These are phyloP conservation scores for Salix exigua DNA, from an alignment of 345 rosid genomes.

Conservation along the genomic window DNA sequence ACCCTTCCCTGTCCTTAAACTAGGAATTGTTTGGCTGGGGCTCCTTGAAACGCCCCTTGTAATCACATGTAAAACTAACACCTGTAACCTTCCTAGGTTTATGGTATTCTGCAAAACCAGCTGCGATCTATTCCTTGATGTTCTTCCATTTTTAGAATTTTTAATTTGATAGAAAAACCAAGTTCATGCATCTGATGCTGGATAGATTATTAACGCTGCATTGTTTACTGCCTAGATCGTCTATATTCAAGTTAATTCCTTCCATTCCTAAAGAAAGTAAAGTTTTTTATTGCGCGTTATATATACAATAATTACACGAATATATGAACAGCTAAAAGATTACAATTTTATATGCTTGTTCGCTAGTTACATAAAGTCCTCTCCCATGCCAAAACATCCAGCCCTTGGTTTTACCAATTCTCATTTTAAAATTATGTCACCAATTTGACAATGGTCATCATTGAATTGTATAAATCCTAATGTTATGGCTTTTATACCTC, in stretches of 20 bases:
- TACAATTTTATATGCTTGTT: background rate
- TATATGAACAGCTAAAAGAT: background rate
- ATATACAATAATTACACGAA: background rate
- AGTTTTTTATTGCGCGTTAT: background rate
- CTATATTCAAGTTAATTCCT: background rate
- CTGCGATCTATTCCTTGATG: constrained; percentile 2
- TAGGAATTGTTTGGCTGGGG: background rate
- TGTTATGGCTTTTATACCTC: too few species aligned
- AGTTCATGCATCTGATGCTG: background rate
- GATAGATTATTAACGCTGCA: background rate
- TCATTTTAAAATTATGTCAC: background rate
- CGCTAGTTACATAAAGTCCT: background rate
- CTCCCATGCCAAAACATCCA: background rate
- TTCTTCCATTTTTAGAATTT: background rate
- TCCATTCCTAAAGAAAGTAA: background rate
- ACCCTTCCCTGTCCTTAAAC: too few species aligned
- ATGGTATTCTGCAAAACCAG: constrained; percentile 15
- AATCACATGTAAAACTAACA: constrained; percentile 24
- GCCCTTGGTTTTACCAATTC: too few species aligned
- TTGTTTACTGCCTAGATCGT: background rate
- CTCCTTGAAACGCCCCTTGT: constrained; percentile 23
- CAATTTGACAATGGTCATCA: background rate
- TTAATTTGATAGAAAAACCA: background rate
- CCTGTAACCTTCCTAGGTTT: background rate
- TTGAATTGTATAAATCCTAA: background rate